Base-by-base conservation (phyloP, 176 grass and related monocot species). In the Carex pumila region DNA sequence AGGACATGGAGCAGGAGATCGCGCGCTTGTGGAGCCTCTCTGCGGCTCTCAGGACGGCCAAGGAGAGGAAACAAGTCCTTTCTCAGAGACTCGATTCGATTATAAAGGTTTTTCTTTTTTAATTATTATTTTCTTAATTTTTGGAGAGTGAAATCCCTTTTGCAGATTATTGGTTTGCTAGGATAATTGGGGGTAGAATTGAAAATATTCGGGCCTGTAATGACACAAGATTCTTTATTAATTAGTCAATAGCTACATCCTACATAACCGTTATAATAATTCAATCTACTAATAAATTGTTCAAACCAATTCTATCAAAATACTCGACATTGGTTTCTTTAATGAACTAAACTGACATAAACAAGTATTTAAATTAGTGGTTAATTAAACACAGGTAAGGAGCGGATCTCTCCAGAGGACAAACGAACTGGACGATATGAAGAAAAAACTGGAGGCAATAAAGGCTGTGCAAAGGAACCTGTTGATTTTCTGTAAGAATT, bases 1-100 rank as follows among this genome's bases (percentile, higher is more conserved):
- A 94, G 61, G 96, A 99, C 70, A 90, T 98, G 71, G 92, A 93
- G 88, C 91, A 98, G 86, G 96, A 98, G 73, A 91, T 99, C 53
- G 93, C 92, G 4, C 89, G 89, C 31, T 83, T 95, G 78, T 95
- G 88, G 88, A 94, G 96, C 85, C 91, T 95, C 77, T 92, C 93
- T 47, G 49, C 85, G 1, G 89, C 93, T 61, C 81, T 90, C 43
- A 81, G 68, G 3, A 2, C 87, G 2, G 85, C 77, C 41, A 86
- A 85, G 87, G 91, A 90, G 43, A 86, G 91, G 85, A 98, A 92
- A 87, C 86, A 84, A 12, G 55, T 17, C 6, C 85, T 98, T 68
- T 57, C 89, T 54, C 88, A 83, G 5, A 78, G 83, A 64, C 86
- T 99, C 43, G 85, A 92, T 50, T 92, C 91, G 14, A 56, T 91